Percentiles rank a stretch among this genome's conserved stretches.
Evolutionary conservation across 345 rosid genomes (phyloP).

Genomic region (rapeseed (Brassica napus)): DNA sequence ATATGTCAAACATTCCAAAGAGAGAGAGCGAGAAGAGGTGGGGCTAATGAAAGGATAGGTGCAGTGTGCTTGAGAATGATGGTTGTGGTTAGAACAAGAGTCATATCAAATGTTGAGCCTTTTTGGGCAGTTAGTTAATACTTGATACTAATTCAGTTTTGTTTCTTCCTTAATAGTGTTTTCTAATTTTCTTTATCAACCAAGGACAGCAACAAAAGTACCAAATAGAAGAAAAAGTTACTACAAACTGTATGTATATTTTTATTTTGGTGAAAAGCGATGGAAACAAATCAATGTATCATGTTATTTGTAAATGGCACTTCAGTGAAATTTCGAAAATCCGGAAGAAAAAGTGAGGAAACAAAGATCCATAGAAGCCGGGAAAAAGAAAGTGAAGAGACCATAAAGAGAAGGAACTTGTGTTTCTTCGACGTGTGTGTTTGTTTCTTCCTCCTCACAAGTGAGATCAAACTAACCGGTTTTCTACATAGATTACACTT

Average conservation of each 20-base stretch:
- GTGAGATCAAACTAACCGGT: constrained; percentile 12
- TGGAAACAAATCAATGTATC: not conserved
- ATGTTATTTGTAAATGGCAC: not conserved
- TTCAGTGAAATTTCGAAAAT: not conserved
- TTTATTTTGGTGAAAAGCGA: not conserved
- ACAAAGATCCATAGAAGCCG: constrained; percentile 14
- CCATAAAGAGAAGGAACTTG: not conserved
- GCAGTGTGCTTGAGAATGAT: not conserved
- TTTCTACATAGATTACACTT: not conserved
- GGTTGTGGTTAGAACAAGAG: constrained; percentile 7
- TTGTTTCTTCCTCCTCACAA: not conserved
- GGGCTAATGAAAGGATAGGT: not conserved
- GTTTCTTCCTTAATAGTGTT: not conserved
- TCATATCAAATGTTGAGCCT: constrained; percentile 20
- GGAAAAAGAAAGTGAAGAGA: constrained; percentile 4
- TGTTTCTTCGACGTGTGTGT: constrained; percentile 11
- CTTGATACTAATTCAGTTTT: not conserved
- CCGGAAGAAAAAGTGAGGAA: not conserved
- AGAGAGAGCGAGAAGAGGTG: not conserved
- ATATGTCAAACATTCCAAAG: not conserved
- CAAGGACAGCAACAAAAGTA: not conserved
- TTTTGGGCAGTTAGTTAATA: constrained; percentile 1
- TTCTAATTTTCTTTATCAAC: constrained; percentile 3
- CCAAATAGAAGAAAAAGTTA: not conserved
- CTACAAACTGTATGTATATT: not conserved